Evolutionary conservation across 768 basidiomycete species (phyloP), one percentile per base, ranked within the genome.

Genomic region (Cytidiella melzeri): DNA sequence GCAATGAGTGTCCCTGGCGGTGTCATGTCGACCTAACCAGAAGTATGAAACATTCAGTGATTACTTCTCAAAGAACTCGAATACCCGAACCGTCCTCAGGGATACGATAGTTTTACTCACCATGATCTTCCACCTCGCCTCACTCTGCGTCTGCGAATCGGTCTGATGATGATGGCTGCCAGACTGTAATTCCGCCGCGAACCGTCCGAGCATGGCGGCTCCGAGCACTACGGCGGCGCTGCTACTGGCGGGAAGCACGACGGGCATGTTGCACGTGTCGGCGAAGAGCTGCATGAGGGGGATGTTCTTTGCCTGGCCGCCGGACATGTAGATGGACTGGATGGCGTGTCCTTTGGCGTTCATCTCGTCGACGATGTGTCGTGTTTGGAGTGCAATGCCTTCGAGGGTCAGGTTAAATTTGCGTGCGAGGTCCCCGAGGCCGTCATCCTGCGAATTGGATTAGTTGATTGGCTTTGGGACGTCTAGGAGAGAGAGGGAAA

Each of bases 341-440:
- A 99, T 83, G 18, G 72, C 61, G 67, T 98, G 95, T 0, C 94
- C 95, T 21, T 82, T 77, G n/a, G 62, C 64, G 68, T 97, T 95
- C 75, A 98, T 85, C 53, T 80, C 78, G 59, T 93, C 89, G 51
- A 98, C 73, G 65, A 99, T 98, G 66, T 96, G 93, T 10, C 89
- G 77, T 25, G 92, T 96, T 66, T 97, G 94, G 20, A 96, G 79
- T 13, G 92, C 88, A 65, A 99, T 94, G 18, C 92, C 81, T 69
- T 96, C 90, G 41, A 97, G 80, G 0, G 93, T 87, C 48, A 92
- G 79, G 60, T 92, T 83, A 70, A 95, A 97, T 62, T 89, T 91
- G 52, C 81, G 79, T 10, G 94, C 90, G 47, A 99, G 83, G 65
- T 96, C 93, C 44, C 71, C 62, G 28, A 96, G 71, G 28, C 78